phyloP scores from a whole-genome alignment of 257 asterid species.

The Plantago major region DNA sequence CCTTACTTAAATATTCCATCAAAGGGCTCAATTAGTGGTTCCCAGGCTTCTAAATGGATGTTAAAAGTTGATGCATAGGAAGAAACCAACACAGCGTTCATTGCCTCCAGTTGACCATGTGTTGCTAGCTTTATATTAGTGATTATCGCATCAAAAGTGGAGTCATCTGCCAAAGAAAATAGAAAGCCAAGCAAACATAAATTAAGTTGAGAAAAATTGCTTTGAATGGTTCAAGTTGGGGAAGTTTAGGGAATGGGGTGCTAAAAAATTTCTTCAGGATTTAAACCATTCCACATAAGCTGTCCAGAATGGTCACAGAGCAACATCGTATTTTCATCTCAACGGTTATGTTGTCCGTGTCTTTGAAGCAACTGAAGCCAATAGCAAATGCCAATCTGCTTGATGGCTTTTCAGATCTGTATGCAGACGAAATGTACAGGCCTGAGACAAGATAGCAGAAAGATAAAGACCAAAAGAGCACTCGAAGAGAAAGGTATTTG shows the following conservation, averaged over 20 bases:
- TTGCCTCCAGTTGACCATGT: slow-evolving; percentile 82
- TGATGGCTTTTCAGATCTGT: slow-evolving; percentile 87
- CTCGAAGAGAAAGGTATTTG: neutral
- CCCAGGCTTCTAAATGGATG: slow-evolving; percentile 92
- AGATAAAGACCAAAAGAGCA: neutral
- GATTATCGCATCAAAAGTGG: slow-evolving; percentile 93
- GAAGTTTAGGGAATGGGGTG: neutral
- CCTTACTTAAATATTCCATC: slow-evolving; percentile 93
- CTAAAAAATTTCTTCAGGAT: slow-evolving; percentile 18
- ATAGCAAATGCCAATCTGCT: slow-evolving; percentile 75
- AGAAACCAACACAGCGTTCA: slow-evolving; percentile 86
- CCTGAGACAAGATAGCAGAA: slow-evolving; percentile 42
- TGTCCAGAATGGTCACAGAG: slow-evolving; percentile 83
- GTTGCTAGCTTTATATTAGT: slow-evolving; percentile 93
- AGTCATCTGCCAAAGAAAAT: slow-evolving; percentile 63
- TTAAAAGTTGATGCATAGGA: slow-evolving; percentile 91
- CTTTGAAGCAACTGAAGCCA: slow-evolving; percentile 81
- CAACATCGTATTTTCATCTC: slow-evolving; percentile 92
- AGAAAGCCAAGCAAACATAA: slow-evolving; percentile 19
- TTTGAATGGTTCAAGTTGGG: too few relatives aligned
- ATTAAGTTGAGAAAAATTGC: neutral
- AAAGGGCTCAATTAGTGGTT: slow-evolving; percentile 96
- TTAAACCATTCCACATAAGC: slow-evolving; percentile 92
- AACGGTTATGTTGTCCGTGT: slow-evolving; percentile 83
- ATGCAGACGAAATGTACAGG: slow-evolving; percentile 96